Evolutionary conservation across 1,284 basidiomycete species (phyloP).

Genomic region (Spongispora temasekensis): DNA sequence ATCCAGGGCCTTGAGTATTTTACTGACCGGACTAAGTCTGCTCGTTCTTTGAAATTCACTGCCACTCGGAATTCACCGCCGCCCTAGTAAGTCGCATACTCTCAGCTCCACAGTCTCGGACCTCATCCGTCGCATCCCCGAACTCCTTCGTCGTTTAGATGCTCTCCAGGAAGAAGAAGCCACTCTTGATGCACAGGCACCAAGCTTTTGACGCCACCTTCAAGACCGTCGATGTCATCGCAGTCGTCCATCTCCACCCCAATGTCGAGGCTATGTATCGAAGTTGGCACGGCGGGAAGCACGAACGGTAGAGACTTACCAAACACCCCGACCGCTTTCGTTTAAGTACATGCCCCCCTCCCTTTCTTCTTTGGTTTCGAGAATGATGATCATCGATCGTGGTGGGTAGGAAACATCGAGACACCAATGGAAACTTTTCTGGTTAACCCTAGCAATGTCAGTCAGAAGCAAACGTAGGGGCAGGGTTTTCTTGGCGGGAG

Average conservation of each 20-base stretch:
- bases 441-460: constrained; percentile 21
- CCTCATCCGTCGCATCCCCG: constrained; percentile 19
- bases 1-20: too few relatives aligned
- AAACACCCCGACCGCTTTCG: constrained; percentile 10
- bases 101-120: constrained; percentile 16
- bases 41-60: too few relatives aligned
- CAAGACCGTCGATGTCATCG: not conserved
- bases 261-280: constrained; percentile 3
- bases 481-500: constrained; percentile 22
- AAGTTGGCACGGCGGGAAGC: not conserved
- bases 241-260: constrained; percentile 1
- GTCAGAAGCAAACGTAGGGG: constrained; percentile 30
- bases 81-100: not conserved
- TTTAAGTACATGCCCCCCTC: constrained; percentile 10
- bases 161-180: constrained; percentile 27
- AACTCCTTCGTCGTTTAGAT: constrained; percentile 22
- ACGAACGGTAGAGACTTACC: not conserved
- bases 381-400: not conserved
- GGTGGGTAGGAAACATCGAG: constrained; percentile 17
- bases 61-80: too few relatives aligned
- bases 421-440: constrained; percentile 26
- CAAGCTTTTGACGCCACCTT: constrained; percentile 7
- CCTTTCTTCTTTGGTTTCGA: not conserved
- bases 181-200: constrained; percentile 19
- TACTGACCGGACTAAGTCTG: too few relatives aligned